A percentile compares a stretch with the other conserved stretches of the same genome.
Evolutionary conservation across 2,329 filamentous ascomycete genomes (phyloP).

Genomic region (Paraphaeosphaeria minitans): DNA sequence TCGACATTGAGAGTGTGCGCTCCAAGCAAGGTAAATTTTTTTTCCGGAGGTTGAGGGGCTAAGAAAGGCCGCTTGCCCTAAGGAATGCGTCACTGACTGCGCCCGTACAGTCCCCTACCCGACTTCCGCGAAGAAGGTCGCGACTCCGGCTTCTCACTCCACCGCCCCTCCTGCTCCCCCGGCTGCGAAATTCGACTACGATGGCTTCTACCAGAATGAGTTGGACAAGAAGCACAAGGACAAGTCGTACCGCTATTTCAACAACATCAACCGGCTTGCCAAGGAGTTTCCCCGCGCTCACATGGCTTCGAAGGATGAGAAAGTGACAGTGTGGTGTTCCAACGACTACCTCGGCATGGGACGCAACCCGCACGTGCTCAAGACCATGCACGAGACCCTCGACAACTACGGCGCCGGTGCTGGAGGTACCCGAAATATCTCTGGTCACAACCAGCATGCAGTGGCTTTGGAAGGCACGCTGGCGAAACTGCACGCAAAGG

Average conservation of each 20-base stretch:
- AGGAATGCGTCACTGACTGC: conserved; percentile 4
- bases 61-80: background rate
- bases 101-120: conserved; percentile 38
- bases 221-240: conserved; percentile 99
- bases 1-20: conserved; percentile 60
- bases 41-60: background rate
- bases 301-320: conserved; percentile 80
- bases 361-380: conserved; percentile 82
- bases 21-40: conserved; percentile 50
- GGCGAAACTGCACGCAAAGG: conserved; percentile 88
- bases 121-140: conserved; percentile 31
- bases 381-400: conserved; percentile 91
- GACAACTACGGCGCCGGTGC: conserved; percentile 95
- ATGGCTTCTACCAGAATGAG: conserved; percentile 84
- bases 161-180: conserved; percentile 56
- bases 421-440: conserved; percentile 96
- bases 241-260: conserved; percentile 99
- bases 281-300: conserved; percentile 96
- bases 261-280: conserved; percentile 98
- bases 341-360: conserved; percentile 99
- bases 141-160: conserved; percentile 31
- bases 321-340: conserved; percentile 97
- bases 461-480: conserved; percentile 80
- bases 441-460: conserved; percentile 94
- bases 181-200: conserved; percentile 79